These are phyloP conservation scores for Flaveria robusta DNA, from an alignment of 129 eudicot genomes.

Conservation along the genomic window DNA sequence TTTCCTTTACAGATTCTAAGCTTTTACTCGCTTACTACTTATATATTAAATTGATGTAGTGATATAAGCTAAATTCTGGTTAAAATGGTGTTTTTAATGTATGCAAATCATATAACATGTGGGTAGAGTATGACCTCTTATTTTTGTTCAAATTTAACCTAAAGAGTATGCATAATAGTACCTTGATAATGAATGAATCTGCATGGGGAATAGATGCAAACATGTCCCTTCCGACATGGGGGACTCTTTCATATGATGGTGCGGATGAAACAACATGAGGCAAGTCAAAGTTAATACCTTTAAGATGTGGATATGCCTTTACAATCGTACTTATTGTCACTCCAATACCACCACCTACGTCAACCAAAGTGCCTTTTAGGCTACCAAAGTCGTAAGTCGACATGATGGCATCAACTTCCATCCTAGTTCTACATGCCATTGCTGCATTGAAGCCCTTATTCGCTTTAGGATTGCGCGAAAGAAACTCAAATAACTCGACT, in stretches of 20 bases:
- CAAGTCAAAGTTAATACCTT: constrained; percentile 24
- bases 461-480: background rate
- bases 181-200: constrained; percentile 36
- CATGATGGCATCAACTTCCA: constrained; percentile 7
- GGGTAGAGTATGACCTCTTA: too few relatives aligned
- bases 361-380: constrained; percentile 23
- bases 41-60: too few relatives aligned
- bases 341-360: constrained; percentile 44
- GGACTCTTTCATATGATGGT: constrained; percentile 1
- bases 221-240: constrained; percentile 36
- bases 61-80: too few relatives aligned
- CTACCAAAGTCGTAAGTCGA: constrained; percentile 6
- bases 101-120: too few relatives aligned
- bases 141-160: too few relatives aligned
- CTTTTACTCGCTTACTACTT: too few relatives aligned
- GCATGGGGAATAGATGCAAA: constrained; percentile 26
- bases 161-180: background rate
- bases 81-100: too few relatives aligned
- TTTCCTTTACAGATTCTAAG: too few relatives aligned
- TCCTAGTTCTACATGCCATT: constrained; percentile 27
- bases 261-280: constrained; percentile 34
- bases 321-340: constrained; percentile 24
- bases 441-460: constrained; percentile 25
- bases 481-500: constrained; percentile 20
- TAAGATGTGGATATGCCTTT: constrained; percentile 25